Base-by-base conservation (phyloP, 2,329 filamentous ascomycete species). In the Sporothrix brasiliensis region DNA sequence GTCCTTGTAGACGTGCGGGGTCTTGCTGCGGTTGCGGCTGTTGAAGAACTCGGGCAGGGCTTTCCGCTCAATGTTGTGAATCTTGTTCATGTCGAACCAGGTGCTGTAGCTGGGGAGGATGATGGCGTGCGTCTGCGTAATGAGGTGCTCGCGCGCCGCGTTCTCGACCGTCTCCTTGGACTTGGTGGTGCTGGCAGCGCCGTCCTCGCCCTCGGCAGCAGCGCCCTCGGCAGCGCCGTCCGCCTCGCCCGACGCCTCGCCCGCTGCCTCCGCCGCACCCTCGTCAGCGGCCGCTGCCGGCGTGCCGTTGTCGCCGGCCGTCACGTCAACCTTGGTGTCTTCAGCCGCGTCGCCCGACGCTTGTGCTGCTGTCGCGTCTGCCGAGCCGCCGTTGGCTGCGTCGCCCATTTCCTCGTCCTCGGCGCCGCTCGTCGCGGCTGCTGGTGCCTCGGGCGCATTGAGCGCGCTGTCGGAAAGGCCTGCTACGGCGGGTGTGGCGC, bases 21-120 rank as follows among this genome's bases (percentile, higher is more conserved):
- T 99, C 83, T 99, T 99, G 88, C 95, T 98, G 77, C 95, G 91
- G 81, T 99, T 99, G 72, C 95, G 89, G 80, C 89, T 94, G 83
- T 99, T 99, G 87, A 99, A 99, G 82, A 98, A 99, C 79, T 99
- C 95, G 24, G 94, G 93, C 75, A 99, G 86, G 9, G 93, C 93
- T 81, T 97, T 99, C 78, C 91, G 92, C 83, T 99, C 95, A 76
- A 97, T 91, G 72, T 89, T 88, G 80, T 97, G 92, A 77, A 99
- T 91, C 66, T 88, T 86, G 79, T 94, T 92, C 94, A 99, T 97
- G 81, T 99, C 95, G 79, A 99, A 99, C 95, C 95, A 99, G 16
- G 92, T 95, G 78, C 93, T 96, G 81, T 99, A 99, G 79, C 94
- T 98, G 27, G 95, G 95, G 27, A 99, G 88, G 73, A 99, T 94